Evolutionary conservation across 2,329 filamentous ascomycete species (phyloP), one percentile per base, ranked within the genome.

Genomic region (Monilinia vaccinii-corymbosi): DNA sequence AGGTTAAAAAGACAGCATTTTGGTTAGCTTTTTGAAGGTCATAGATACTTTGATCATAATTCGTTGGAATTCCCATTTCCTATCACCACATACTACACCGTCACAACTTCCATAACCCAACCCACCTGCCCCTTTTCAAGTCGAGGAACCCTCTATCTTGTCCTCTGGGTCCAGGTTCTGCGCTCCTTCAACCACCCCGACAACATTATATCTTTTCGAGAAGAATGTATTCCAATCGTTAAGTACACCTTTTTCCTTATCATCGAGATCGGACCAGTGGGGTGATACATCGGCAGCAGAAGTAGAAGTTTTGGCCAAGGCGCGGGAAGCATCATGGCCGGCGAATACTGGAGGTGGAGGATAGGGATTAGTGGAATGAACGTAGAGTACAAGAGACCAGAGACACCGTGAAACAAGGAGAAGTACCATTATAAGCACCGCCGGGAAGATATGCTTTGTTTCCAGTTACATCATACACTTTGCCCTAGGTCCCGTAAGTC

Each of bases 201-300:
- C 85, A 56, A 97, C 82, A 69, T 96, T 97, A 77, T 99, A 99
- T 61, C 94, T 82, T 78, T 97, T 99, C 67, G 88, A 90, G 75
- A 99, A 99, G 76, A 96, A 99, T 2, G 88, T 96, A 64, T 87
- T 84, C 94, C 94, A 99, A 73, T 99, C 94, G 58, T 93, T 82
- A 63, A 99, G 77, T 3, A 88, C 86, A 31, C 83, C 84, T 77
- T 94, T 90, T 73, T 97, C 86, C 75, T 94, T 91, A 25, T 96
- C 91, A 16, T 80, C 79, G 56, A 99, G 78, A 69, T 91, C 88
- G 61, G 87, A 79, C 88, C 90, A 97, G 55, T 97, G 87, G 2
- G 94, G 78, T 36, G 78, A 78, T 65, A 90, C 93, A 67, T 97
- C 92, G 69, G 94, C 90, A 6, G 81, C 74, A 73, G 96, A 95